Conservation (phyloP, 768 basidiomycete species). For the Rhizopogon salebrosus region DNA sequence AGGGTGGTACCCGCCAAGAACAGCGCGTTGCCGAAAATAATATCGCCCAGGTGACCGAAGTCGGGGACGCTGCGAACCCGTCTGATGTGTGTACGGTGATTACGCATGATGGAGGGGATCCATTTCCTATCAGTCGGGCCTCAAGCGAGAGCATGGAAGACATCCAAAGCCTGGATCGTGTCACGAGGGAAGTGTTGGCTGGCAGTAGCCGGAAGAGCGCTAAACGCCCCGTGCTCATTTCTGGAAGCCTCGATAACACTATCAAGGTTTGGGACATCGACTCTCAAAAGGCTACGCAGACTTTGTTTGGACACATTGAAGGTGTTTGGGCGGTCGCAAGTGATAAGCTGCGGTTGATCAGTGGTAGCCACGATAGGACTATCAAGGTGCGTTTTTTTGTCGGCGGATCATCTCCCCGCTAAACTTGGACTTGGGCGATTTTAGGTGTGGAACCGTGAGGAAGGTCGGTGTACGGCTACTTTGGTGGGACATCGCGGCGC, state of each 20-base stretch:
- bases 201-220: conserved; percentile 11
- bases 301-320: conserved; percentile 96
- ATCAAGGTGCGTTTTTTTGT: conserved; percentile 67
- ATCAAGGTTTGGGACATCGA: conserved; percentile 96
- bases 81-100: conserved; percentile 25
- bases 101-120: conserved; percentile 17
- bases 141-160: conserved; percentile 12
- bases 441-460: conserved; percentile 91
- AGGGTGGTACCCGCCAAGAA: conserved; percentile 12
- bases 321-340: conserved; percentile 96
- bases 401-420: background rate
- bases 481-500: conserved; percentile 93
- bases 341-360: conserved; percentile 87
- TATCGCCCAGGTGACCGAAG: conserved; percentile 11
- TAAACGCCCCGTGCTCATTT: conserved; percentile 74
- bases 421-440: background rate
- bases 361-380: conserved; percentile 93
- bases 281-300: conserved; percentile 67
- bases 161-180: conserved; percentile 3
- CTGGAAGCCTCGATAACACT: conserved; percentile 91
- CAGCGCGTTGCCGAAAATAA: conserved; percentile 10
- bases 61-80: conserved; percentile 8
- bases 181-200: background rate
- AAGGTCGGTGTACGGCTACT: conserved; percentile 81
- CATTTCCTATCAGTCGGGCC: background rate